phyloP scores from a whole-genome alignment of 2,329 filamentous ascomycete genomes.

The Macrophomina phaseolina region DNA sequence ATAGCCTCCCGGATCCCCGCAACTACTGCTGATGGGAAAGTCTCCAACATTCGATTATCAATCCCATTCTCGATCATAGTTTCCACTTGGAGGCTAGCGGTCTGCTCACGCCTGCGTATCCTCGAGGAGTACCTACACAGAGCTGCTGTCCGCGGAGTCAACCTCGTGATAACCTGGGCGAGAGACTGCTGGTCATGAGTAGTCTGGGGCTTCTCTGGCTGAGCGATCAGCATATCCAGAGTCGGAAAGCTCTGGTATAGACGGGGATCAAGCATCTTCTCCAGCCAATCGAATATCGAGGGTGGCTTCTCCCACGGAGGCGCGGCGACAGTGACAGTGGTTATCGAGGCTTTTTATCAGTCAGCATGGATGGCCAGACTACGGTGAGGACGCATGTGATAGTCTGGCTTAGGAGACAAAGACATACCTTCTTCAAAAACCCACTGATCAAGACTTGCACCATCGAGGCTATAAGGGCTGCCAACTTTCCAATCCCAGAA shows the following conservation, averaged over 20 bases:
- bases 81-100: conserved; percentile 70
- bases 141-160: conserved; percentile 64
- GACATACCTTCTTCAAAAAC: conserved; percentile 59
- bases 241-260: conserved; percentile 44
- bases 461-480: conserved; percentile 66
- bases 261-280: conserved; percentile 39
- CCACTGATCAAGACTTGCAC: conserved; percentile 60
- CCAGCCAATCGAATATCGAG: conserved; percentile 62
- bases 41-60: conserved; percentile 71
- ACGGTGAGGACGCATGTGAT: neutral
- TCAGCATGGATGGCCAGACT: neutral
- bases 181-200: conserved; percentile 8
- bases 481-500: conserved; percentile 62
- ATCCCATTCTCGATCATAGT: conserved; percentile 75
- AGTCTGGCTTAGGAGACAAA: neutral
- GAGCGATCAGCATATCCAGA: conserved; percentile 38
- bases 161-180: conserved; percentile 6
- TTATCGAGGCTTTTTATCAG: conserved; percentile 9
- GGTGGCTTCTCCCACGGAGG: conserved; percentile 56
- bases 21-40: conserved; percentile 82
- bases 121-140: conserved; percentile 70
- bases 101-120: conserved; percentile 39
- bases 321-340: conserved; percentile 32
- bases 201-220: conserved; percentile 17
- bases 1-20: conserved; percentile 83